These are phyloP conservation scores for Paecilomyces sp. DNA, from an alignment of 2,329 filamentous ascomycete species.

Conservation along the genomic window DNA sequence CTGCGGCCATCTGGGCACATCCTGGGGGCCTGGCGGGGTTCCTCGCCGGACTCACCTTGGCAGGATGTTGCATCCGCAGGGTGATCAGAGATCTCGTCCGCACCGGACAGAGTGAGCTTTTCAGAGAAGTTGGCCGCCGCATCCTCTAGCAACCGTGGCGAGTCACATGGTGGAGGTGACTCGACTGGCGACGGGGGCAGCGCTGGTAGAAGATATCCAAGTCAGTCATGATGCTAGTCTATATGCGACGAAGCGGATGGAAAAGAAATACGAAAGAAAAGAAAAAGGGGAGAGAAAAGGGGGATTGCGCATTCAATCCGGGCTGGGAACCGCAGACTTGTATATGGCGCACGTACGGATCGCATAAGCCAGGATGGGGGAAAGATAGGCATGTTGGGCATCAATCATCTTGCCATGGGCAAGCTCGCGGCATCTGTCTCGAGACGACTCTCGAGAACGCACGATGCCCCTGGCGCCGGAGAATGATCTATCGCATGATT, in stretches of 20 bases:
- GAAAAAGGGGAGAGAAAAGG: slow-evolving; percentile 5
- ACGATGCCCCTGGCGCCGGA: slow-evolving; percentile 27
- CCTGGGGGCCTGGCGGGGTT: not conserved
- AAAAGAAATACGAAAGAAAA: slow-evolving; percentile 12
- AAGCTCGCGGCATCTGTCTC: slow-evolving; percentile 23
- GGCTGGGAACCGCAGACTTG: not conserved
- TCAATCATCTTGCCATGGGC: slow-evolving; percentile 35
- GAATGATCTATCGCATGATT: slow-evolving; percentile 34
- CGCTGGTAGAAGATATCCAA: slow-evolving; percentile 14
- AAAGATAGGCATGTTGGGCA: slow-evolving; percentile 29
- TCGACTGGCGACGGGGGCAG: slow-evolving; percentile 23
- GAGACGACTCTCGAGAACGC: slow-evolving; percentile 25
- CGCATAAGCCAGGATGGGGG: slow-evolving; percentile 25
- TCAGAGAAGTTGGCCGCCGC: slow-evolving; percentile 17
- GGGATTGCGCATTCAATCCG: slow-evolving; percentile 1
- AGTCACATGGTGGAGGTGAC: slow-evolving; percentile 26
- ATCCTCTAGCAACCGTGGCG: slow-evolving; percentile 18
- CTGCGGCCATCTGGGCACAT: not conserved
- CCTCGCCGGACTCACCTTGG: slow-evolving; percentile 27
- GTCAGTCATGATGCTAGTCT: slow-evolving; percentile 1
- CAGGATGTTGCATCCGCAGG: slow-evolving; percentile 14
- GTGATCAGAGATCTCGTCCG: slow-evolving; percentile 4
- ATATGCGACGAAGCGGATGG: slow-evolving; percentile 7
- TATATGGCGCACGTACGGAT: slow-evolving; percentile 24
- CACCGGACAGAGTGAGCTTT: slow-evolving; percentile 9